phyloP scores from a whole-genome alignment of 2,329 filamentous ascomycete genomes.

The Myotisia sp. region DNA sequence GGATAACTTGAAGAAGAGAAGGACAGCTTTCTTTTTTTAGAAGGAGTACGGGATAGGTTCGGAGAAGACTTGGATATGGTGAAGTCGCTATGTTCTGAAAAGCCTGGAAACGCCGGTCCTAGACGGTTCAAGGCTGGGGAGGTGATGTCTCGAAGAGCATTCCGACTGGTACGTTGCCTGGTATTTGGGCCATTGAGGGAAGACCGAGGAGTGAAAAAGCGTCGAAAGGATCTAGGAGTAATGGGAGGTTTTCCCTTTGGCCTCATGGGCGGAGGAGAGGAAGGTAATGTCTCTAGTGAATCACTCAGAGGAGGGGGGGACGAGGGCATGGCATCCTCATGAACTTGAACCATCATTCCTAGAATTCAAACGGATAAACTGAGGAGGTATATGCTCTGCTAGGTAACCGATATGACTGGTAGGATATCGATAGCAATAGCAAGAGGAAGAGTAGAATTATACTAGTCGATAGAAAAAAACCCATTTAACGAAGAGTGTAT shows the following conservation, averaged over 20 bases:
- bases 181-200: conserved; percentile 23
- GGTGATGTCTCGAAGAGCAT: conserved; percentile 32
- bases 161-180: conserved; percentile 28
- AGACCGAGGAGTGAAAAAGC: conserved; percentile 38
- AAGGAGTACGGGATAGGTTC: conserved; percentile 26
- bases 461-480: no score
- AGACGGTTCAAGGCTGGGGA: conserved; percentile 30
- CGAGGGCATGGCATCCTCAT: conserved; percentile 11
- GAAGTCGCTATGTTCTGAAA: conserved; percentile 20
- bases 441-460: no score
- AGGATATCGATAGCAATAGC: no score
- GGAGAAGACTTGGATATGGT: conserved; percentile 16
- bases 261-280: conserved; percentile 31
- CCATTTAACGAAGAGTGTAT: no score
- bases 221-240: conserved; percentile 37
- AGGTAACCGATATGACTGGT: no score
- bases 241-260: conserved; percentile 34
- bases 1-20: conserved; percentile 29
- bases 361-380: not conserved
- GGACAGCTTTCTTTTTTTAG: conserved; percentile 32
- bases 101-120: conserved; percentile 29
- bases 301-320: conserved; percentile 11
- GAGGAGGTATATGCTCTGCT: no score
- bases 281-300: conserved; percentile 22
- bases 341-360: conserved; percentile 5